Conservation (phyloP, 2,329 filamentous ascomycete genomes). For the Fusarium sp. region DNA sequence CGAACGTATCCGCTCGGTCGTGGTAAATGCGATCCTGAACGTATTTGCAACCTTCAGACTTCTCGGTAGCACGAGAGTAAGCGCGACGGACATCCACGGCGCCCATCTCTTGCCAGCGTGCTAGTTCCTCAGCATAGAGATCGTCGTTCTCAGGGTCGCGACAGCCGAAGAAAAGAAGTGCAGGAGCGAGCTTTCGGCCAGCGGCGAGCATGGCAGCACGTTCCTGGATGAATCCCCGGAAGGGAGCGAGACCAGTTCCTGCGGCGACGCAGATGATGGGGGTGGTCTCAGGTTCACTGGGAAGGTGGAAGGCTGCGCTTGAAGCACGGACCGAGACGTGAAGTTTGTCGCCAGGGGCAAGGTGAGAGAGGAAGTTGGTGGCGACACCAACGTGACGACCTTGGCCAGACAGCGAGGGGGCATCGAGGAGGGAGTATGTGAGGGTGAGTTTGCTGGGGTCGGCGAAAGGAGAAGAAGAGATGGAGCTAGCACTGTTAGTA, state of each 20-base stretch:
- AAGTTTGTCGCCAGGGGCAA: slow-evolving; percentile 59
- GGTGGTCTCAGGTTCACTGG: slow-evolving; percentile 57
- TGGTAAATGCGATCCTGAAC: slow-evolving; percentile 60
- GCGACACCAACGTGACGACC: slow-evolving; percentile 70
- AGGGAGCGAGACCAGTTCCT: slow-evolving; percentile 70
- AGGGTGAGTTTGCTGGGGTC: slow-evolving; percentile 70
- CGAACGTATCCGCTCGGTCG: slow-evolving; percentile 53
- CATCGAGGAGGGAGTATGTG: slow-evolving; percentile 75
- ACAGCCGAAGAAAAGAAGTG: slow-evolving; percentile 75
- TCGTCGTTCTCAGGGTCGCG: slow-evolving; percentile 66
- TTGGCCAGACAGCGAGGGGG: slow-evolving; percentile 63
- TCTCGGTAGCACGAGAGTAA: slow-evolving; percentile 58
- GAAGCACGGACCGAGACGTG: slow-evolving; percentile 63
- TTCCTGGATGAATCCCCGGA: slow-evolving; percentile 73
- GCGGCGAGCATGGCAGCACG: slow-evolving; percentile 64
- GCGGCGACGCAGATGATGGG: slow-evolving; percentile 66
- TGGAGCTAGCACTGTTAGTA: slow-evolving; percentile 60
- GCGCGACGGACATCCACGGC: slow-evolving; percentile 70
- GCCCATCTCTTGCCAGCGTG: slow-evolving; percentile 64
- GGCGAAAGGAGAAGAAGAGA: slow-evolving; percentile 78
- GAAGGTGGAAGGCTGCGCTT: slow-evolving; percentile 63
- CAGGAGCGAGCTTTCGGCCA: slow-evolving; percentile 67
- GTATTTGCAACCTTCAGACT: slow-evolving; percentile 61
- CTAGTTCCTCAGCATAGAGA: slow-evolving; percentile 70
- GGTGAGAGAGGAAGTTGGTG: slow-evolving; percentile 68